A percentile compares a stretch with the other conserved stretches of the same genome.
phyloP scores from a whole-genome alignment of 2,329 filamentous ascomycete genomes.

The Lizonia empirigonia region DNA sequence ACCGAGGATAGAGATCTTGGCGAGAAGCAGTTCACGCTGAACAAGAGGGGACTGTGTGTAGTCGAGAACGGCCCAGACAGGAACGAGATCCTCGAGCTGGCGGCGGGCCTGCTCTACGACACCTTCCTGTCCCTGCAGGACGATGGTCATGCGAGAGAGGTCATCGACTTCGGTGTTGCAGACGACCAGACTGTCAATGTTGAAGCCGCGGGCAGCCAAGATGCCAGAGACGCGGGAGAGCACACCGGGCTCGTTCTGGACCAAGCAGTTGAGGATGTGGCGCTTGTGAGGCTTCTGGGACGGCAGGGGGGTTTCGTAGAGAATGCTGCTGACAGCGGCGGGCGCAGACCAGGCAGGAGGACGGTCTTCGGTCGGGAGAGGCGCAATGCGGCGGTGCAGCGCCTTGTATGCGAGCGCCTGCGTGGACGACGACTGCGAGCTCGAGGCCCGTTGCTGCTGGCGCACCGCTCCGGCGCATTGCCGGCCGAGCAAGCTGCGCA shows the following conservation, averaged over 20 bases:
- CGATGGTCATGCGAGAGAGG: conserved; percentile 97
- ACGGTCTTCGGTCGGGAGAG: conserved; percentile 76
- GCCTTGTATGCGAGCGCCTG: conserved; percentile 97
- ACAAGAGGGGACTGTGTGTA: conserved; percentile 93
- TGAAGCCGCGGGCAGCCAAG: conserved; percentile 93
- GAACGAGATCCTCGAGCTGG: conserved; percentile 94
- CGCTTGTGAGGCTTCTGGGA: conserved; percentile 85
- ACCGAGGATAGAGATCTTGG: conserved; percentile 95
- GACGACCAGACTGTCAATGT: conserved; percentile 97
- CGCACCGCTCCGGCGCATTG: conserved; percentile 36
- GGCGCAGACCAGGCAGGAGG: conserved; percentile 85
- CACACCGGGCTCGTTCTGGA: conserved; percentile 98
- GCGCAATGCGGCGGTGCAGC: conserved; percentile 85
- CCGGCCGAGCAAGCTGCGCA: conserved; percentile 41
- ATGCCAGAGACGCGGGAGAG: conserved; percentile 96
- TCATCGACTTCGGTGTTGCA: conserved; percentile 98
- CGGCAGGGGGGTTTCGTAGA: conserved; percentile 94
- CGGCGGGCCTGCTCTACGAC: conserved; percentile 96
- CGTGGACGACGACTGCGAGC: conserved; percentile 68
- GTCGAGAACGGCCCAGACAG: conserved; percentile 97
- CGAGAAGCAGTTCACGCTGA: conserved; percentile 91
- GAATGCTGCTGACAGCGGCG: conserved; percentile 94
- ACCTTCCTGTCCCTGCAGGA: conserved; percentile 92
- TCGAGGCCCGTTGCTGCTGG: conserved; percentile 47
- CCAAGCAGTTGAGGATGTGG: conserved; percentile 96